Base-by-base conservation (phyloP, 2,329 filamentous ascomycete genomes). In the Exophiala mesophila region DNA sequence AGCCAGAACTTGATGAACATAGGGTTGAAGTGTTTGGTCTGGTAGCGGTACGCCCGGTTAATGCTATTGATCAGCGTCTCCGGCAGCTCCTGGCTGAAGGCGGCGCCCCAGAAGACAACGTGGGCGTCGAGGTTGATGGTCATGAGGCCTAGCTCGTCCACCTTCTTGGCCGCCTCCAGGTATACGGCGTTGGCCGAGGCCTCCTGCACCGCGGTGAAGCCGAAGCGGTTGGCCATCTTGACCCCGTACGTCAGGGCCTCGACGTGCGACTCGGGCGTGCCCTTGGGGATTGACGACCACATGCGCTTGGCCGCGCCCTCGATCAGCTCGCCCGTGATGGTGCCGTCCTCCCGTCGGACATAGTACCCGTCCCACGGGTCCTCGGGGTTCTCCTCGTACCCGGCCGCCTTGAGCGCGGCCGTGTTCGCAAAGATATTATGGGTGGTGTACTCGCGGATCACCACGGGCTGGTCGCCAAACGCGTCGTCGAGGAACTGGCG, bases 201-300 rank as follows among this genome's bases (percentile, higher is more conserved):
- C 29, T 48, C 45, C 16, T 48, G 45, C 28, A 31, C 36, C 9
- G 41, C 30, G 6, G 45, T 48, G 36, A 48, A 37, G 17, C 45
- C 45, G 18, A 36, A 44, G 3, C 57, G 55, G 10, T 55, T 59
- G 2, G 55, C 54, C 10, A 57, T 52, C 10, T 49, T 50, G 3
- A 62, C 45, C 2, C 58, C 58, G 9, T 58, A 57, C 7, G 49
- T 44, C 3, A 63, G 47, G 3, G 41, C 45, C 28, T 45, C 37
- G 20, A 44, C 28, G 17, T 44, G 41, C 17, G 36, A 33, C n/a
- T 40, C 39, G 5, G 42, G 29, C 8, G 36, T 29, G 3, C 32
- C 36, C 29, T 44, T 39, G 23, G 45, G 45, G 16, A 48, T 39
- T 8, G 30, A 34, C 3, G 35, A 21, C 35, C 36, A 44, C 29